A percentile compares a stretch with the other conserved stretches of the same genome.
phyloP scores from a whole-genome alignment of 23 red algal genomes.

The Gracilaria gracilis region DNA sequence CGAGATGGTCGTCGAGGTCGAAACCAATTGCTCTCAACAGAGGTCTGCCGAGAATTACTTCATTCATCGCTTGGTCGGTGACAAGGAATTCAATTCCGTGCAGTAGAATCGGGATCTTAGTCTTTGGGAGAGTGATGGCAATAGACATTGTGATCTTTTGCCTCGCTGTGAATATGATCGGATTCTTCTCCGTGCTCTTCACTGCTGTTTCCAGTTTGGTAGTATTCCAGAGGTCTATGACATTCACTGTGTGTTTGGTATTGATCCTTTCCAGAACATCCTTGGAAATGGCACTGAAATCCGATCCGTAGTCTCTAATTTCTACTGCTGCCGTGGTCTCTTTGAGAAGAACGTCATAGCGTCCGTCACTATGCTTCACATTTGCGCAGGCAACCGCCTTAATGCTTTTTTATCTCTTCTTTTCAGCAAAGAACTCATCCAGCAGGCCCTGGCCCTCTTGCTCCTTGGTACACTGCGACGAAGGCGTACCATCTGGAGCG shows the following conservation, averaged over 20 bases:
- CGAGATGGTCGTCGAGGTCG: neutral
- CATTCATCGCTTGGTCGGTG: neutral
- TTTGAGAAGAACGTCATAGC: constrained; percentile 16
- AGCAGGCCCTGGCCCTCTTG: neutral
- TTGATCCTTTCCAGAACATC: no score
- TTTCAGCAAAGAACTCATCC: neutral
- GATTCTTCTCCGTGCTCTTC: neutral
- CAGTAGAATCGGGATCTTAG: neutral
- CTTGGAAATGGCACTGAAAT: no score
- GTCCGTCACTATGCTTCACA: neutral
- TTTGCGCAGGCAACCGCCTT: neutral
- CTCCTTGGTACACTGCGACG: no score
- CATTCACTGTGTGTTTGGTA: no score
- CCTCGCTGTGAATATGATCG: neutral
- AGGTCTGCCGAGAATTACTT: neutral
- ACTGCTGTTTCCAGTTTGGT: no score
- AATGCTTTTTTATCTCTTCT: neutral
- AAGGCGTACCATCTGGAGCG: no score
- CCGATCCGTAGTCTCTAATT: constrained; percentile 18
- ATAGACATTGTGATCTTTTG: neutral
- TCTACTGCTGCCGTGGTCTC: neutral
- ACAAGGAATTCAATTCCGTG: neutral
- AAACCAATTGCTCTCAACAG: neutral
- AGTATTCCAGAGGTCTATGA: no score
- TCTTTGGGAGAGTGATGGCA: neutral